These are phyloP conservation scores for Rhypophila decipiens DNA, from an alignment of 495 filamentous ascomycete species.

Conservation along the genomic window DNA sequence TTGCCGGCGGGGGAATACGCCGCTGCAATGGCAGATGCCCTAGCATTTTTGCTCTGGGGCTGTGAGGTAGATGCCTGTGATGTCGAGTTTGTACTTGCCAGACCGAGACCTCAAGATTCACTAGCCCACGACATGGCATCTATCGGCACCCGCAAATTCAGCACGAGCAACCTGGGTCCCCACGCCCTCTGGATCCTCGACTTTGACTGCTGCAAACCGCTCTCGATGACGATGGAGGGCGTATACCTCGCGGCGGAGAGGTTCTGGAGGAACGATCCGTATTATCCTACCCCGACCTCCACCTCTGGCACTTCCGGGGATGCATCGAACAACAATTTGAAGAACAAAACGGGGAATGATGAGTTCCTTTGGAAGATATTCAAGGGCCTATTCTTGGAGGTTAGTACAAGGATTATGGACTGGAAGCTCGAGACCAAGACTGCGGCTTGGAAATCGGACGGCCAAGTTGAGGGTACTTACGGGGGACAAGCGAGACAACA, in stretches of 20 bases:
- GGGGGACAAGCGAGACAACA: too few relatives aligned
- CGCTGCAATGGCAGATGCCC: conserved; percentile 35
- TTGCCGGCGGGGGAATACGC: conserved; percentile 20
- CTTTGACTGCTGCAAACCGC: conserved; percentile 34
- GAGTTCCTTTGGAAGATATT: conserved; percentile 30
- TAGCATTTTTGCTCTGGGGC: conserved; percentile 42
- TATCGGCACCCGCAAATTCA: conserved; percentile 7
- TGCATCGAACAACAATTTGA: too few relatives aligned
- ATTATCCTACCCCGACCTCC: conserved; percentile 27
- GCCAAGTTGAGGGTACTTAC: too few relatives aligned
- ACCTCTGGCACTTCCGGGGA: too few relatives aligned
- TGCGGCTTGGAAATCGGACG: too few relatives aligned
- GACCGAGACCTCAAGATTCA: background rate
- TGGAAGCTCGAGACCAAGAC: conserved; percentile 3
- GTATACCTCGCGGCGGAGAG: conserved; percentile 26
- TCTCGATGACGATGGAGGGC: conserved; percentile 27
- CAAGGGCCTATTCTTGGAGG: conserved; percentile 15
- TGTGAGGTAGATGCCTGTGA: conserved; percentile 40
- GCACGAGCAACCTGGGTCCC: conserved; percentile 9
- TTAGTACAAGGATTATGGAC: conserved; percentile 13
- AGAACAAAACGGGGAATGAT: conserved; percentile 15
- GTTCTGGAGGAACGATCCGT: conserved; percentile 39
- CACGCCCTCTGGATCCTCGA: conserved; percentile 41
- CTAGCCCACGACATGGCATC: background rate
- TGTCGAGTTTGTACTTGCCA: conserved; percentile 47